These are phyloP conservation scores for Letharia lupina DNA, from an alignment of 495 filamentous ascomycete species.

Conservation along the genomic window DNA sequence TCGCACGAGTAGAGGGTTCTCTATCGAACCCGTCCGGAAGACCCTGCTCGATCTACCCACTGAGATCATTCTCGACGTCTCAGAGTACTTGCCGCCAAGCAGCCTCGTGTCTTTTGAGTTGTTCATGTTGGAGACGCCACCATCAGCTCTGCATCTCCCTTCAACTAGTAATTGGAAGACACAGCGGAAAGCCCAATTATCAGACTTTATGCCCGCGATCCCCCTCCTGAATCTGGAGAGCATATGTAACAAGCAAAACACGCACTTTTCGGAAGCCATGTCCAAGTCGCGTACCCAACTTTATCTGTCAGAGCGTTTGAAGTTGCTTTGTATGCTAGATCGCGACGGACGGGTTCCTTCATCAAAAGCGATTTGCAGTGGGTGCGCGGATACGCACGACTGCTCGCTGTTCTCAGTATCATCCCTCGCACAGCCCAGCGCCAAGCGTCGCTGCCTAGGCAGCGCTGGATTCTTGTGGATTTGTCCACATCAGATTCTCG, in stretches of 20 bases:
- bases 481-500: not conserved
- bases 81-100: not conserved
- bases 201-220: too few species aligned
- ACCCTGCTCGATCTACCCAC: not conserved
- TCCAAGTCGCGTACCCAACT: not conserved
- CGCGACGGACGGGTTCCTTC: not conserved
- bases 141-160: not conserved
- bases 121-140: not conserved
- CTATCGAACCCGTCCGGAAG: not conserved
- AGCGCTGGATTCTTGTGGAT: not conserved
- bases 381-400: not conserved
- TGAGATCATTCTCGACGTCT: not conserved
- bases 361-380: not conserved
- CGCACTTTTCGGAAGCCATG: not conserved
- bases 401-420: not conserved
- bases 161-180: too few species aligned
- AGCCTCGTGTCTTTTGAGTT: not conserved
- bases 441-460: not conserved
- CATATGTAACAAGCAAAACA: not conserved
- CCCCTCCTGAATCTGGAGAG: not conserved
- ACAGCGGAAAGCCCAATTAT: too few species aligned
- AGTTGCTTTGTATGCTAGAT: not conserved
- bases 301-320: not conserved
- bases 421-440: not conserved
- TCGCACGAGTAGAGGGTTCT: too few species aligned